phyloP scores from a whole-genome alignment of 805 yeast species.

The Starmerella stigmatis region DNA sequence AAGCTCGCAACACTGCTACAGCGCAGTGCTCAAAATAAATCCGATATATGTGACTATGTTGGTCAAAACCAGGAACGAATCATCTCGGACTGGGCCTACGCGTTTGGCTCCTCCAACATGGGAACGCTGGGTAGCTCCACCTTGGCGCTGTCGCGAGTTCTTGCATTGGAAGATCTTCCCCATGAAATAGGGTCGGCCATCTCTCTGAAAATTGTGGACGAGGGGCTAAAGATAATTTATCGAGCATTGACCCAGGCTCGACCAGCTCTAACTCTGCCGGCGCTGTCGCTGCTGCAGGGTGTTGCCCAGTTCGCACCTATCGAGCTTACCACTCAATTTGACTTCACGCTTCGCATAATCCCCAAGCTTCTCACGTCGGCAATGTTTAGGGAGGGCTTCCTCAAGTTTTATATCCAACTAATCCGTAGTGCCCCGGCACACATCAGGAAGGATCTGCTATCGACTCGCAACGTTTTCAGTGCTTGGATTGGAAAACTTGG shows the following conservation, averaged over 20 bases:
- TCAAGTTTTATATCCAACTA: constrained; percentile 51
- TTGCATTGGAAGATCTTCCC: constrained; percentile 10
- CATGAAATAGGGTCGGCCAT: constrained; percentile 25
- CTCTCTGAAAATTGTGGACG: constrained; percentile 44
- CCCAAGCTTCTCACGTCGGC: constrained; percentile 51
- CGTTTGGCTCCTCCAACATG: constrained; percentile 23
- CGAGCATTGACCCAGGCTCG: constrained; percentile 52
- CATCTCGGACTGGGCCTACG: constrained; percentile 25
- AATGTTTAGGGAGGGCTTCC: constrained; percentile 48
- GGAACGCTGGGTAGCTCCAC: constrained; percentile 20
- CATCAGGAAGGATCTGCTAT: constrained; percentile 54
- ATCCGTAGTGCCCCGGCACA: constrained; percentile 41
- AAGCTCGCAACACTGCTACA: constrained; percentile 13
- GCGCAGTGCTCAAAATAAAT: constrained; percentile 2
- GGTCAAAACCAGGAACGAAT: constrained; percentile 9
- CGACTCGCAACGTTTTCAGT: constrained; percentile 45
- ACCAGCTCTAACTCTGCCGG: constrained; percentile 51
- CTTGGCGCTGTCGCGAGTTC: constrained; percentile 15
- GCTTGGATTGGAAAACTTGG: constrained; percentile 56
- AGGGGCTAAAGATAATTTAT: constrained; percentile 53
- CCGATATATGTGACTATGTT: constrained; percentile 6
- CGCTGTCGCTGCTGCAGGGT: constrained; percentile 45
- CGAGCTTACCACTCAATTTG: constrained; percentile 55
- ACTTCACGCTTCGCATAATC: constrained; percentile 50
- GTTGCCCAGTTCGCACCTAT: constrained; percentile 39